These are phyloP conservation scores for Pseudocercospora pini-densiflorae DNA, from an alignment of 2,329 filamentous ascomycete species.

Conservation along the genomic window DNA sequence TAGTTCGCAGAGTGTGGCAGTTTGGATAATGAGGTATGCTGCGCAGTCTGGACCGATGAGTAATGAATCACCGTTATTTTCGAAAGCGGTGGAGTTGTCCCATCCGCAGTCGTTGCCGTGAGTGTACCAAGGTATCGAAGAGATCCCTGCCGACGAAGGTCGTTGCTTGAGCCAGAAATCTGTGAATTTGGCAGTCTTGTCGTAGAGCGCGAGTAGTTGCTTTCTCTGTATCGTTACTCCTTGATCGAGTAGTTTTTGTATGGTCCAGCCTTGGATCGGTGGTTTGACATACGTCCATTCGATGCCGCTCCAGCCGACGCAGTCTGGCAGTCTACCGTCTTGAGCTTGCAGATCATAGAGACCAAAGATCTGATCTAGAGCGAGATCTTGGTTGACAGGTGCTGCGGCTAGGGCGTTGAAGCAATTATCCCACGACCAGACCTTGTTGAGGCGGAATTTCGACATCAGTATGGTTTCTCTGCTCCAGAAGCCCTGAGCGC, in stretches of 20 bases:
- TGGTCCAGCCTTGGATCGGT: constrained; percentile 6
- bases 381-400: neutral
- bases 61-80: neutral
- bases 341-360: constrained; percentile 3
- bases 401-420: constrained; percentile 7
- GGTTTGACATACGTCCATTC: constrained; percentile 11
- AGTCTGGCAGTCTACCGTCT: constrained; percentile 7
- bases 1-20: neutral
- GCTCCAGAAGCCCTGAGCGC: constrained; percentile 1
- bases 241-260: neutral
- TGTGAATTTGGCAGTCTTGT: constrained; percentile 1
- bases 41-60: constrained; percentile 5
- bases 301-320: constrained; percentile 6
- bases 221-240: neutral
- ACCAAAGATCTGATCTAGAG: constrained; percentile 7
- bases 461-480: constrained; percentile 10
- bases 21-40: constrained; percentile 7
- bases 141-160: neutral
- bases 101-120: constrained; percentile 10
- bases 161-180: constrained; percentile 7
- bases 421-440: constrained; percentile 10
- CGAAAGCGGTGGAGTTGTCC: constrained; percentile 9
- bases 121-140: constrained; percentile 8
- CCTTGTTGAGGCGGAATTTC: constrained; percentile 5
- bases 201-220: neutral